phyloP scores from a whole-genome alignment of 345 rosid genomes.

The Gossypium arboreum region DNA sequence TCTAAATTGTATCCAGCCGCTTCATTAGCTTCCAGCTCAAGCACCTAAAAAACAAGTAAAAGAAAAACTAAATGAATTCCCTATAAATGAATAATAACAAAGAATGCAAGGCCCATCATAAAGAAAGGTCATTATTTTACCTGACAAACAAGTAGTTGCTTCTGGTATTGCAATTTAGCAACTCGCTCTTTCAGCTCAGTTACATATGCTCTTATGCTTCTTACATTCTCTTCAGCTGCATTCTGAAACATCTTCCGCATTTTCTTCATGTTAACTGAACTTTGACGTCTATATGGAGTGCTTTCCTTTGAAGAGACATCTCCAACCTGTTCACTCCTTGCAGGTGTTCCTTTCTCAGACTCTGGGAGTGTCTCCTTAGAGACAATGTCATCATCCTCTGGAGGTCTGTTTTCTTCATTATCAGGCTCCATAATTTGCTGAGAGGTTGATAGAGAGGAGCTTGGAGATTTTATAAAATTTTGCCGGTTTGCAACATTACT shows the following conservation, averaged over 20 bases:
- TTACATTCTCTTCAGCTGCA: slow-evolving; percentile 99
- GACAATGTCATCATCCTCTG: slow-evolving; percentile 50
- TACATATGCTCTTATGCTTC: slow-evolving; percentile 89
- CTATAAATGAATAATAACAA: background rate
- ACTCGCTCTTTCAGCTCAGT: slow-evolving; percentile 95
- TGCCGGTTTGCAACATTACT: slow-evolving; percentile 67
- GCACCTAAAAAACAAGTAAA: slow-evolving; percentile 54
- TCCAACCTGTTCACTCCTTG: slow-evolving; percentile 75
- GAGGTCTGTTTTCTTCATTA: slow-evolving; percentile 72
- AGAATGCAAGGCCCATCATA: background rate
- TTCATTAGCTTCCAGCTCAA: slow-evolving; percentile 95
- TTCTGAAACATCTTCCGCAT: slow-evolving; percentile 98
- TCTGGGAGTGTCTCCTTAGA: slow-evolving; percentile 36
- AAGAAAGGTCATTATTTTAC: slow-evolving; percentile 25
- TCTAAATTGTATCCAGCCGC: slow-evolving; percentile 73
- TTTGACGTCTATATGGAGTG: slow-evolving; percentile 67
- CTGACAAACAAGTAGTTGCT: slow-evolving; percentile 99
- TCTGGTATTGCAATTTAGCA: slow-evolving; percentile 96
- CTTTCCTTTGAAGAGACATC: slow-evolving; percentile 80
- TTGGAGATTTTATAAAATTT: slow-evolving; percentile 72
- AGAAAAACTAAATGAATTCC: background rate
- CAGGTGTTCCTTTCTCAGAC: slow-evolving; percentile 72
- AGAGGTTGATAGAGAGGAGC: slow-evolving; percentile 84
- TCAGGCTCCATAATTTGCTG: slow-evolving; percentile 64
- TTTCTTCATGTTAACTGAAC: slow-evolving; percentile 96